These are phyloP conservation scores for Daldinia grandis DNA, from an alignment of 495 filamentous ascomycete genomes.

Conservation along the genomic window DNA sequence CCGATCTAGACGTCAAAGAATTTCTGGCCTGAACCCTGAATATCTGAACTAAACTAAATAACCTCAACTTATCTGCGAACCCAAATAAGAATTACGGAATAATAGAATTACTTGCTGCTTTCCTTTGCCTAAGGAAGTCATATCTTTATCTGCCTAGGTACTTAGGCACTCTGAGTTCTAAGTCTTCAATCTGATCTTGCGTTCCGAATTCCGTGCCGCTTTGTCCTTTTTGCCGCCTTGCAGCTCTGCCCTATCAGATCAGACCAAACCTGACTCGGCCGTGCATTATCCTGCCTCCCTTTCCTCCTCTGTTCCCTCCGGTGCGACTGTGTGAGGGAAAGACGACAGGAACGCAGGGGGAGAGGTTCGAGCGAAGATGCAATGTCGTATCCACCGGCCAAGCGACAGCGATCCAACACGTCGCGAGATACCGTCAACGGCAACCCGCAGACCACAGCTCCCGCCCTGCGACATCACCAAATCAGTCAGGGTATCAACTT, in stretches of 20 bases:
- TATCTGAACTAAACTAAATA: slow-evolving; percentile 25
- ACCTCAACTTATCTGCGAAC: slow-evolving; percentile 27
- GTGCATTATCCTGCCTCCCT: slow-evolving; percentile 11
- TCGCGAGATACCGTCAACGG: slow-evolving; percentile 46
- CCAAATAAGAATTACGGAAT: slow-evolving; percentile 7
- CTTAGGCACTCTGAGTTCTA: not conserved
- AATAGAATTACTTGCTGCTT: slow-evolving; percentile 1
- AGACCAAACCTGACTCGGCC: not conserved
- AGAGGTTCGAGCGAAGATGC: slow-evolving; percentile 36
- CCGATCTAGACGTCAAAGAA: slow-evolving; percentile 40
- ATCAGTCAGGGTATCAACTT: slow-evolving; percentile 33
- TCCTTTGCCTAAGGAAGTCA: not conserved
- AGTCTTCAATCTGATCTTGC: not conserved
- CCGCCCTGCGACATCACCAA: slow-evolving; percentile 40
- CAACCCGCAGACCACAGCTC: slow-evolving; percentile 41
- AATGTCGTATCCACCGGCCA: slow-evolving; percentile 48
- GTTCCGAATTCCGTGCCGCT: slow-evolving; percentile 5
- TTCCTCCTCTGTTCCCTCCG: slow-evolving; percentile 12
- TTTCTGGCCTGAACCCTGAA: slow-evolving; percentile 42
- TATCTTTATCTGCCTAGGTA: not conserved
- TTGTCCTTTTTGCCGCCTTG: not conserved
- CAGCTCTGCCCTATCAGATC: slow-evolving; percentile 9
- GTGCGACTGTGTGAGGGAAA: slow-evolving; percentile 28
- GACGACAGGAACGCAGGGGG: slow-evolving; percentile 7
- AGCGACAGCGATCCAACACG: slow-evolving; percentile 50